Percentiles rank a stretch among this genome's conserved stretches.
phyloP scores from a whole-genome alignment of 2,329 filamentous ascomycete genomes.

The Ustilaginoidea virens region DNA sequence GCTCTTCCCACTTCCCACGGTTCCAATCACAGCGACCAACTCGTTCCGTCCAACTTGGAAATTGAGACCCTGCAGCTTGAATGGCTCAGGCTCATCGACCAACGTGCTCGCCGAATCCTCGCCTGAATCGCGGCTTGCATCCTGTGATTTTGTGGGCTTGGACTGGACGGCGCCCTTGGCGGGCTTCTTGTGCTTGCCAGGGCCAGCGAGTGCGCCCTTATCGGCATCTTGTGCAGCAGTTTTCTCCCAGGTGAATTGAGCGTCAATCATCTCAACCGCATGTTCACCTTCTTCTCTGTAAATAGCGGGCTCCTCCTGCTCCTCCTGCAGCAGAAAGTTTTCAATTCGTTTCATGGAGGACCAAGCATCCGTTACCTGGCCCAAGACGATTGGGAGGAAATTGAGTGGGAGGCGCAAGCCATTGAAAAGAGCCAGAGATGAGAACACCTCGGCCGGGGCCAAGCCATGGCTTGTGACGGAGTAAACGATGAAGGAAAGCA shows the following conservation, averaged over 20 bases:
- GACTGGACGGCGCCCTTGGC: slow-evolving; percentile 21
- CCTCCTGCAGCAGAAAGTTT: slow-evolving; percentile 76
- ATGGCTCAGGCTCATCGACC: slow-evolving; percentile 47
- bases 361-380: slow-evolving; percentile 80
- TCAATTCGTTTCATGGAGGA: slow-evolving; percentile 74
- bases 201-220: slow-evolving; percentile 22
- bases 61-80: slow-evolving; percentile 54
- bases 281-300: slow-evolving; percentile 41
- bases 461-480: slow-evolving; percentile 52
- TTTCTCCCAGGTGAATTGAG: slow-evolving; percentile 79
- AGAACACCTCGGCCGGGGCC: slow-evolving; percentile 69
- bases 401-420: slow-evolving; percentile 81
- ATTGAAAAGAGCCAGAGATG: slow-evolving; percentile 88
- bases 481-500: slow-evolving; percentile 84
- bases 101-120: slow-evolving; percentile 39
- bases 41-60: slow-evolving; percentile 59
- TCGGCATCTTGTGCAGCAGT: slow-evolving; percentile 39
- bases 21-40: slow-evolving; percentile 70
- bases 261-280: slow-evolving; percentile 56
- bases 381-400: slow-evolving; percentile 72
- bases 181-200: slow-evolving; percentile 23
- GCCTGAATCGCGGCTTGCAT: slow-evolving; percentile 19
- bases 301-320: slow-evolving; percentile 56
- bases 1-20: slow-evolving; percentile 81
- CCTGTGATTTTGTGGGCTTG: slow-evolving; percentile 15